Evolutionary conservation across 768 basidiomycete species (phyloP).

Genomic region (Tephrocybe sp.): DNA sequence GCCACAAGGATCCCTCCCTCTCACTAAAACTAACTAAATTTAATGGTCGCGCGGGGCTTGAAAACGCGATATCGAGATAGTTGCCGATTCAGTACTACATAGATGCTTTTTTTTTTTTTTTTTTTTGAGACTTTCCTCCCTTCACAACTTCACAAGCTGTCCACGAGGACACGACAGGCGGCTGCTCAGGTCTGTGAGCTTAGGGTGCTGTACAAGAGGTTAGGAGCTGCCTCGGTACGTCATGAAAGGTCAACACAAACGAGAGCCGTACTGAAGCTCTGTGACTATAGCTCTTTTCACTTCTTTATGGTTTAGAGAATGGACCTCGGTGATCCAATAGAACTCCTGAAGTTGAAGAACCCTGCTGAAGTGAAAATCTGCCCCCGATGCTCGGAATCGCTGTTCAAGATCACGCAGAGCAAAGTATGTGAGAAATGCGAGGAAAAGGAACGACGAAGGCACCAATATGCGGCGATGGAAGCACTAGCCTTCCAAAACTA

Average conservation of each 20-base stretch:
- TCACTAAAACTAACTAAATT: too few species aligned
- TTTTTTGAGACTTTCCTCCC: too few species aligned
- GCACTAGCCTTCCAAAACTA: neutral
- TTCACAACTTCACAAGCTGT: too few species aligned
- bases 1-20: too few species aligned
- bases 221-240: conserved; percentile 1
- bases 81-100: neutral
- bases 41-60: conserved; percentile 7
- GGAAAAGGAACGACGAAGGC: neutral
- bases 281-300: neutral
- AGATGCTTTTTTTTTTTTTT: neutral
- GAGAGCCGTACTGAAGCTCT: neutral
- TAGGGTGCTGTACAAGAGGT: too few species aligned
- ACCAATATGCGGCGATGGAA: neutral
- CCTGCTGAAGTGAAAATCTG: neutral
- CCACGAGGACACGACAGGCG: too few species aligned
- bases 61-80: neutral
- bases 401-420: neutral
- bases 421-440: conserved; percentile 7
- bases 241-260: neutral
- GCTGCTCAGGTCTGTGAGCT: too few species aligned
- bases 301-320: conserved; percentile 9
- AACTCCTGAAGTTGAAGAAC: neutral
- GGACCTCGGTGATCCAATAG: conserved; percentile 1
- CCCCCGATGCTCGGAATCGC: neutral